phyloP scores from a whole-genome alignment of 1,139 yeast species.

The Suhomyces coccinellae region DNA sequence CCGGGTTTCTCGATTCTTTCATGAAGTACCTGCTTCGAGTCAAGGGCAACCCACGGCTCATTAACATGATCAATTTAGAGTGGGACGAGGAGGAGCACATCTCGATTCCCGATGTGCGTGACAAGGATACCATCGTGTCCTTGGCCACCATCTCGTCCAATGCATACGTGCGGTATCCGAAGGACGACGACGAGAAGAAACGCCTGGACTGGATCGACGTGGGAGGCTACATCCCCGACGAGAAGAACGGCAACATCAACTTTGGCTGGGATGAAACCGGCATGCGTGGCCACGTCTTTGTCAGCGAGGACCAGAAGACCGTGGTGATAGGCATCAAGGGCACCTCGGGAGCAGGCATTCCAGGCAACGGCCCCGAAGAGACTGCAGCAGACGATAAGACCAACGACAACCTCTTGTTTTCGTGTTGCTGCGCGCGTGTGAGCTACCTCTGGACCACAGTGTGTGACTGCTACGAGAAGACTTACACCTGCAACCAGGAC shows the following conservation, averaged over 20 bases:
- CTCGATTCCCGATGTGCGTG: conserved; percentile 70
- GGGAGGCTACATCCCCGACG: conserved; percentile 55
- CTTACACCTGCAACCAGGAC: conserved; percentile 86
- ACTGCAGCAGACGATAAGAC: conserved; percentile 79
- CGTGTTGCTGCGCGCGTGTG: conserved; percentile 95
- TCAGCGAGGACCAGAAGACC: conserved; percentile 58
- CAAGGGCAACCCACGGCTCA: conserved; percentile 44
- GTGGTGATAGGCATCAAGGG: conserved; percentile 89
- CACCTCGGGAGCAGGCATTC: conserved; percentile 81
- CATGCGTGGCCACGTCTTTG: conserved; percentile 87
- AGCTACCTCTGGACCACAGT: conserved; percentile 93
- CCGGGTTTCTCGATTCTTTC: conserved; percentile 66
- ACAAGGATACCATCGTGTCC: conserved; percentile 68
- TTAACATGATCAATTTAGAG: conserved; percentile 48
- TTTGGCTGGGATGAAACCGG: conserved; percentile 91
- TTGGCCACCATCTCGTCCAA: conserved; percentile 87
- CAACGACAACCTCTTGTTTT: conserved; percentile 85
- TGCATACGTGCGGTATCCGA: conserved; percentile 82
- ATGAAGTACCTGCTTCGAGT: conserved; percentile 54
- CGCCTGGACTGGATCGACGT: conserved; percentile 83
- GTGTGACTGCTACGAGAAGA: conserved; percentile 85
- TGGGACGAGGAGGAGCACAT: conserved; percentile 54
- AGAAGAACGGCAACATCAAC: conserved; percentile 35
- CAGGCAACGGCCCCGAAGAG: conserved; percentile 72
- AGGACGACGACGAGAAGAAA: conserved; percentile 54